Conservation (phyloP, 768 basidiomycete species). For the Pisolithus sp. region DNA sequence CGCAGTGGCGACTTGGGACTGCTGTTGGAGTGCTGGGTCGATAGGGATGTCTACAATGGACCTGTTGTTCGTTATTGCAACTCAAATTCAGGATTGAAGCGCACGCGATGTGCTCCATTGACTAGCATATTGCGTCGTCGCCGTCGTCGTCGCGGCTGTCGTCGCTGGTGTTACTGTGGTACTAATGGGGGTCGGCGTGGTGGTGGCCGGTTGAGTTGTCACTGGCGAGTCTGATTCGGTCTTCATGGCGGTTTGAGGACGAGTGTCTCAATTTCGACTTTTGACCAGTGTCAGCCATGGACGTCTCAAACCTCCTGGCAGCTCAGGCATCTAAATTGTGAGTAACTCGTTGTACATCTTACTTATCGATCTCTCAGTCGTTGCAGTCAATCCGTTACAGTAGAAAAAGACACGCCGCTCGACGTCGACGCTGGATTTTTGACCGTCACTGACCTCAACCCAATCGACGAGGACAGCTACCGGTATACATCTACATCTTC, state of each 20-base stretch:
- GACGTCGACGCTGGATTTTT: constrained; percentile 80
- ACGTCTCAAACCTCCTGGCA: constrained; percentile 75
- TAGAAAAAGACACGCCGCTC: constrained; percentile 76
- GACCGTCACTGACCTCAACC: constrained; percentile 81
- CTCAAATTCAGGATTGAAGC: constrained; percentile 9
- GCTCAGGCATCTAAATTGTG: constrained; percentile 69
- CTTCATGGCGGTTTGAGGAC: constrained; percentile 32
- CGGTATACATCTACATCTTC: constrained; percentile 39
- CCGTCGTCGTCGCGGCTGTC: constrained; percentile 21
- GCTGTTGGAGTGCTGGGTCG: constrained; percentile 63
- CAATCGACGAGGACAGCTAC: constrained; percentile 81
- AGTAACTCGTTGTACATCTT: constrained; percentile 19
- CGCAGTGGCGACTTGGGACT: constrained; percentile 37
- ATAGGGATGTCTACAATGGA: constrained; percentile 49
- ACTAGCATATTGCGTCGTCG: constrained; percentile 27
- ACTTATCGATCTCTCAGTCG: neutral
- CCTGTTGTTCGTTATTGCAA: neutral
- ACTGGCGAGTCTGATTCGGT: constrained; percentile 33
- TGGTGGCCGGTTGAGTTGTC: constrained; percentile 23
- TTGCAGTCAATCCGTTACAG: constrained; percentile 54
- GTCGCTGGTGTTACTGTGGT: constrained; percentile 33
- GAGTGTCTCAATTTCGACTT: too few relatives aligned
- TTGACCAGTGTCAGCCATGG: constrained; percentile 40
- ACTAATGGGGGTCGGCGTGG: constrained; percentile 29
- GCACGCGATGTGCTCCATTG: constrained; percentile 37